phyloP scores from a whole-genome alignment of 1,284 basidiomycete species.

The Limonomyces culmigenus region DNA sequence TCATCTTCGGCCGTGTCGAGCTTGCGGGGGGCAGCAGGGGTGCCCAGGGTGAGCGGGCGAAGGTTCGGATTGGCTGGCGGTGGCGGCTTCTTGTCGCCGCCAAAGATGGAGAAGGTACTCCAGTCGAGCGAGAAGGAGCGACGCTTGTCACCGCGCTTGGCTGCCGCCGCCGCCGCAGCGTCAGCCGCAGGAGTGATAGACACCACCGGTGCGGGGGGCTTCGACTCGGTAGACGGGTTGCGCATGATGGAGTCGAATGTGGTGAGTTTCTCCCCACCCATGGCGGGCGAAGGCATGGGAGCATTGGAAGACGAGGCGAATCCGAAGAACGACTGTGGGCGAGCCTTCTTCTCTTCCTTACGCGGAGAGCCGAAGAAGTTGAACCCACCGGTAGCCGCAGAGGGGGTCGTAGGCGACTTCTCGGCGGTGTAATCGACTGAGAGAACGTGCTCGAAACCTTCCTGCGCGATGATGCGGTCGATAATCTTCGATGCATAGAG shows the following conservation, averaged over 20 bases:
- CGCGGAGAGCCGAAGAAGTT: slow-evolving; percentile 14
- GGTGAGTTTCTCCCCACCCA: slow-evolving; percentile 18
- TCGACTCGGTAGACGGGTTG: slow-evolving; percentile 13
- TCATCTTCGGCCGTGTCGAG: slow-evolving; percentile 74
- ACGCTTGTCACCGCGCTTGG: slow-evolving; percentile 30
- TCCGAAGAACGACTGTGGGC: slow-evolving; percentile 44
- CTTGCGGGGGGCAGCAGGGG: slow-evolving; percentile 45
- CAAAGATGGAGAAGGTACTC: slow-evolving; percentile 57
- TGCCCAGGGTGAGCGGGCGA: slow-evolving; percentile 50
- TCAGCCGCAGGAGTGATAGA: slow-evolving; percentile 11
- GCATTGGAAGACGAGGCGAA: slow-evolving; percentile 7
- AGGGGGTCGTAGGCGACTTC: slow-evolving; percentile 19
- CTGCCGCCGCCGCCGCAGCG: slow-evolving; percentile 7
- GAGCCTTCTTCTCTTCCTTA: slow-evolving; percentile 20
- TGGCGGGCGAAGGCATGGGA: slow-evolving; percentile 8
- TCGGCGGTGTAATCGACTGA: slow-evolving; percentile 63
- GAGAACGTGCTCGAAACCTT: slow-evolving; percentile 88
- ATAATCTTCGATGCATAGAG: slow-evolving; percentile 94
- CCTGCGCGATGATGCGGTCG: slow-evolving; percentile 84
- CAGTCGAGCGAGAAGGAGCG: slow-evolving; percentile 72
- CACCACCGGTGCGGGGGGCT: slow-evolving; percentile 13
- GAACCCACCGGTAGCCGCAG: slow-evolving; percentile 8
- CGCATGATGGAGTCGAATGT: slow-evolving; percentile 10
- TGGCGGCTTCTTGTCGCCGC: slow-evolving; percentile 38
- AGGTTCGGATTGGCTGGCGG: slow-evolving; percentile 30